phyloP scores from a whole-genome alignment of 331 rosid genomes.

The Quercus lobata region DNA sequence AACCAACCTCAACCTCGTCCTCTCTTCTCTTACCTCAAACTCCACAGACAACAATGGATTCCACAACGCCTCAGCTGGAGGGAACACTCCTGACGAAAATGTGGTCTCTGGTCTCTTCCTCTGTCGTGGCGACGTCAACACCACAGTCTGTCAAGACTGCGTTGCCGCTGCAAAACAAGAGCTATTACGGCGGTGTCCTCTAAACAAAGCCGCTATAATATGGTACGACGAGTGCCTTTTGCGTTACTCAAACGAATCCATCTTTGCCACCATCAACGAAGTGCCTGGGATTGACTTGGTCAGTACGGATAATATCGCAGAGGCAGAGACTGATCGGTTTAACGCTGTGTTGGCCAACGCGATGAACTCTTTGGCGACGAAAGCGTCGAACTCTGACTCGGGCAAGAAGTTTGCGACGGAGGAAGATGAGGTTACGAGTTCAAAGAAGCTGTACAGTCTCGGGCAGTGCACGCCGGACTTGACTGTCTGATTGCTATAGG shows the following conservation, averaged over 20 bases:
- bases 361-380: neutral
- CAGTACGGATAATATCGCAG: fast-evolving
- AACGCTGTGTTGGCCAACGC: neutral
- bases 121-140: neutral
- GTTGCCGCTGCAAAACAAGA: neutral
- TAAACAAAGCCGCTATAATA: neutral
- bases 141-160: neutral
- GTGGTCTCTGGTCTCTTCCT: neutral
- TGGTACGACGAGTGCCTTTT: neutral
- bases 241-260: neutral
- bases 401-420: constrained; percentile 27
- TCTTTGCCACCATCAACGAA: neutral
- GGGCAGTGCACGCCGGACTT: constrained; percentile 42
- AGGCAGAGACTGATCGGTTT: neutral
- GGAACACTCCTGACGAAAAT: neutral
- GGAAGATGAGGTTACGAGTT: constrained; percentile 16
- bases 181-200: neutral
- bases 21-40: neutral
- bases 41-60: neutral
- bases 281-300: fast-evolving
- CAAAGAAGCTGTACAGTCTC: constrained; percentile 22
- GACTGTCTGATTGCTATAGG: constrained; percentile 14
- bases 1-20: neutral
- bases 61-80: neutral
- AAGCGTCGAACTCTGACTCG: neutral